A percentile compares a stretch with the other conserved stretches of the same genome.
These are phyloP conservation scores for Tulasnella sp. DNA, from an alignment of 768 basidiomycete species.

Conservation along the genomic window DNA sequence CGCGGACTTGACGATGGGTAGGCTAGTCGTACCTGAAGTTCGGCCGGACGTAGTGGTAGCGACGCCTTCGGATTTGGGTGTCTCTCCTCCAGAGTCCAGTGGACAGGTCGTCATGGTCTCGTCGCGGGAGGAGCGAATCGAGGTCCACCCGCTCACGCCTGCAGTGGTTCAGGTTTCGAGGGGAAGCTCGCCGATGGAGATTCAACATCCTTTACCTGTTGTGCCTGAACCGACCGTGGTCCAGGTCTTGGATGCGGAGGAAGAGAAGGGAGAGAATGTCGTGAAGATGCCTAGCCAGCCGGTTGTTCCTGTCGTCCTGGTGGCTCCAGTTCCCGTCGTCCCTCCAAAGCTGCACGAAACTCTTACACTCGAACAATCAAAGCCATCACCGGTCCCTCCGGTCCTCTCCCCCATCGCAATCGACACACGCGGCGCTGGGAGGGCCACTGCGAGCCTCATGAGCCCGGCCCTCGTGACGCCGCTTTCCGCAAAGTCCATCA, in stretches of 20 bases:
- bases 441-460: not conserved
- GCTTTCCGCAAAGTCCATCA: not conserved
- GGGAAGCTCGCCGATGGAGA: not conserved
- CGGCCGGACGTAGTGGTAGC: not conserved
- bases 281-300: not conserved
- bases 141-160: constrained; percentile 1
- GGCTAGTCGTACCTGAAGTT: not conserved
- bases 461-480: not conserved
- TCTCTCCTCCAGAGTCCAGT: too few species aligned
- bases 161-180: not conserved
- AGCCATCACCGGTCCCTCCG: not conserved
- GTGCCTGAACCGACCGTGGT: not conserved
- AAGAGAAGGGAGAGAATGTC: not conserved
- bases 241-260: not conserved
- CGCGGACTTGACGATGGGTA: not conserved
- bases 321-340: not conserved
- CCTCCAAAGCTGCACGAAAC: not conserved
- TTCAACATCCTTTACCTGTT: not conserved
- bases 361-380: not conserved
- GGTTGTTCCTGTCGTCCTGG: not conserved
- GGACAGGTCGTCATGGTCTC: too few species aligned
- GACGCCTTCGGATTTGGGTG: constrained; percentile 15
- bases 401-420: not conserved
- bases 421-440: not conserved
- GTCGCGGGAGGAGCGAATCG: not conserved